These are phyloP conservation scores for Samsoniella hepiali DNA, from an alignment of 2,329 filamentous ascomycete genomes.

Conservation along the genomic window DNA sequence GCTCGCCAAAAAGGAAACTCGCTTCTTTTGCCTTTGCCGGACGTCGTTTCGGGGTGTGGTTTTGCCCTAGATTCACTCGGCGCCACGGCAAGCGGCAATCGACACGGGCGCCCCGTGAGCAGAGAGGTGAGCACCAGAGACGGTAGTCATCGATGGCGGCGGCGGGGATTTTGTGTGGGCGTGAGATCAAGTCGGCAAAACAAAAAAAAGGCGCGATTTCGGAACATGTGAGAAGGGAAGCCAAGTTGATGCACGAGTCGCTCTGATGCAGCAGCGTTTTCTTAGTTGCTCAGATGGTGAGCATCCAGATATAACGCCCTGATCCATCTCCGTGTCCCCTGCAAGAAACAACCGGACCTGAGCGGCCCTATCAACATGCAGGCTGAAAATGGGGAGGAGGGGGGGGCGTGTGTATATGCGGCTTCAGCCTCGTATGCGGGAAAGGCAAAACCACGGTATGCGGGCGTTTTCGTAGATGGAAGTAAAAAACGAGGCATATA, in stretches of 20 bases:
- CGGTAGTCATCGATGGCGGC: not conserved
- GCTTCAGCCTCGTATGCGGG: not conserved
- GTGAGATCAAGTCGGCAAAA: not conserved
- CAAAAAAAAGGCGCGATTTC: not conserved
- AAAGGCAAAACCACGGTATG: not conserved
- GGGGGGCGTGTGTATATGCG: not conserved
- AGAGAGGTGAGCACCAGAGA: not conserved
- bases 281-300: not conserved
- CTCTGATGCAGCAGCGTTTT: not conserved
- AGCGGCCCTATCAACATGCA: not conserved
- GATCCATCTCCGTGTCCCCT: not conserved
- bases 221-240: not conserved
- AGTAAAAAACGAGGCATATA: not conserved
- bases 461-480: slow-evolving; percentile 1
- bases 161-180: not conserved
- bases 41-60: not conserved
- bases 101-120: not conserved
- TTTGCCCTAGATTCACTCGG: not conserved
- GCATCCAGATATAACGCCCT: not conserved
- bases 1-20: not conserved
- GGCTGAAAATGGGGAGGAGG: not conserved
- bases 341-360: not conserved
- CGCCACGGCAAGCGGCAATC: slow-evolving; percentile 4
- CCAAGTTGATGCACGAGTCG: not conserved
- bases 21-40: not conserved